Base-by-base conservation (phyloP, 331 rosid genomes). In the Stylosanthes scabra region DNA sequence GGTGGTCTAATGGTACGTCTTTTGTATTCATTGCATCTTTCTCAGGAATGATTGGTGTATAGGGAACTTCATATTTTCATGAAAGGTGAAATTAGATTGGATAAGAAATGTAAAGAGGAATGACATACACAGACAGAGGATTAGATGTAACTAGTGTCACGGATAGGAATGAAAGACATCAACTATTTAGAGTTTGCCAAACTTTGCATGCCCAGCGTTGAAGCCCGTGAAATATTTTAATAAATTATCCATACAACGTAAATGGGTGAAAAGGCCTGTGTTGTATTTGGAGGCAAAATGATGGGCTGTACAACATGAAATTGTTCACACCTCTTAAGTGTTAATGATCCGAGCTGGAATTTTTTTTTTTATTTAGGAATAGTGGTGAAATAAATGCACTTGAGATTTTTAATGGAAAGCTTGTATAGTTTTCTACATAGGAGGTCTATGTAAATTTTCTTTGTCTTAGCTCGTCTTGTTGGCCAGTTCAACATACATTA, bases 1-100 rank as follows among this genome's bases (percentile, higher is more conserved):
- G 70, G 95, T 9, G 91, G 97, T 66, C 89, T 87, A 41, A 82
- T 91, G 97, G 97, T 88, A 83, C 9, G 83, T 59, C 42, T 57
- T 71, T 64, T 46, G 44, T 78, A 46, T 63, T 66, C 56, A 52
- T 64, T 63, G 15, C 82, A 47, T 66, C 54, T 77, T 41, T 77
- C 70, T 61, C 64, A 7, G 56, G 52, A 59, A 28, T 78, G 62
- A 39, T 74, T 41, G 49, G 49, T 49, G 59, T 60, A 50, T 42
- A 52, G 37, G 16, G 41, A 52, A 49, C 25, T 20, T 64, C 9
- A 39, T 49, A 14, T 72, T 78, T 63, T 47, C 34, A 25, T 15
- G 31, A 55, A 69, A 49, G 45, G 62, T 44, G 47, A 55, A 63
- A 46, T 37, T 40, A 58, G 4, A 42, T 52, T 70, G 52, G 58